Percentiles rank a stretch among this genome's conserved stretches.
These are phyloP conservation scores for Nidularia sp. DNA, from an alignment of 768 basidiomycete species.

Conservation along the genomic window DNA sequence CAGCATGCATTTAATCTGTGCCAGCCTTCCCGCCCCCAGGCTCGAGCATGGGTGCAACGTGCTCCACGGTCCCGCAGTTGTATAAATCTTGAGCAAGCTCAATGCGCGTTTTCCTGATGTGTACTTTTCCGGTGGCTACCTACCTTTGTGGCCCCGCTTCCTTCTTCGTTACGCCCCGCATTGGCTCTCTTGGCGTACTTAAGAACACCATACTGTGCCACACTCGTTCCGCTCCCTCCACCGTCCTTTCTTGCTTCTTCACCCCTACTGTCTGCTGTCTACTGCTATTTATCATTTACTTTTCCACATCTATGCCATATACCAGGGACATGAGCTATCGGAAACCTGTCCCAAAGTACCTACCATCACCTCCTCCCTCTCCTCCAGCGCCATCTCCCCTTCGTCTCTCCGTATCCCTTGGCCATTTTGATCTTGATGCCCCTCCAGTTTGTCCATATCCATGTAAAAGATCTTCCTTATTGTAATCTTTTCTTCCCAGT, in stretches of 20 bases:
- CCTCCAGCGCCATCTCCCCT: slow-evolving; percentile 16
- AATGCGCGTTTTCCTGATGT: background rate
- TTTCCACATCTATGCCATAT: slow-evolving; percentile 15
- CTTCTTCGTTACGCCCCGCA: background rate
- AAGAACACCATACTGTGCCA: background rate
- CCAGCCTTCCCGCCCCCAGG: background rate
- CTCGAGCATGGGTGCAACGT: background rate
- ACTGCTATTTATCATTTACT: slow-evolving; percentile 3
- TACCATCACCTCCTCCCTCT: slow-evolving; percentile 59
- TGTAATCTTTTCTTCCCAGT: slow-evolving; percentile 10
- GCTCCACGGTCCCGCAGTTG: background rate
- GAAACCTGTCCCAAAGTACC: slow-evolving; percentile 66
- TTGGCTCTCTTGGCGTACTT: background rate
- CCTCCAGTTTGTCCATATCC: slow-evolving; percentile 7
- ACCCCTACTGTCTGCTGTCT: background rate
- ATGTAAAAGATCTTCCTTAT: background rate
- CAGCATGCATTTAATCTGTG: background rate
- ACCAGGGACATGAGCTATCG: slow-evolving; percentile 54
- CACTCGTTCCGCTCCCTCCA: slow-evolving; percentile 1
- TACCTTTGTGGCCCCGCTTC: background rate
- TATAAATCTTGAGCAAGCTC: background rate
- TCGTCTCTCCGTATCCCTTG: background rate
- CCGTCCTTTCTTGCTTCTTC: slow-evolving; percentile 3
- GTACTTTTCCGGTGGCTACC: background rate
- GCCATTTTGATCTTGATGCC: slow-evolving; percentile 1